These are phyloP conservation scores for Hemisphaericaspora nanyangensis DNA, from an alignment of 805 yeast species.

Conservation along the genomic window DNA sequence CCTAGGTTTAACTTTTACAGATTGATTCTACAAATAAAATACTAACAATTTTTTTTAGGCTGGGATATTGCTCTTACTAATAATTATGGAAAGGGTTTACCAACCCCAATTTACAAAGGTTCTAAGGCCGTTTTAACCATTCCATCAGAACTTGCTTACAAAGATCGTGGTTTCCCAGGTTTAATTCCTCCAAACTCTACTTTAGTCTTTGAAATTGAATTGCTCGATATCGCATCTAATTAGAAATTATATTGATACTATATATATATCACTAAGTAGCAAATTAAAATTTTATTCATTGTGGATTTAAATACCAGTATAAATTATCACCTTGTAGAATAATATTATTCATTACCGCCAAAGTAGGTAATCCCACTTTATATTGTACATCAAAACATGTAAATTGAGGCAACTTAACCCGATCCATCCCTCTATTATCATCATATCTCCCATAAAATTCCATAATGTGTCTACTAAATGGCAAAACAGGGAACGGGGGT, in stretches of 20 bases:
- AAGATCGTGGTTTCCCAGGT: constrained; percentile 94
- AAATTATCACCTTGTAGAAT: constrained; percentile 11
- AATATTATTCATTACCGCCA: constrained; percentile 20
- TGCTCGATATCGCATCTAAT: constrained; percentile 42
- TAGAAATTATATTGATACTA: too few species aligned
- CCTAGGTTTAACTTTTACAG: too few species aligned
- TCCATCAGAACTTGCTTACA: constrained; percentile 92
- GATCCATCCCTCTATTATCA: constrained; percentile 7
- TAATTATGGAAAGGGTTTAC: constrained; percentile 51
- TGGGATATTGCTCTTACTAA: constrained; percentile 10
- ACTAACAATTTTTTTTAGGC: constrained; percentile 23
- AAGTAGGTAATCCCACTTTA: constrained; percentile 54
- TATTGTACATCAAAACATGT: constrained; percentile 66
- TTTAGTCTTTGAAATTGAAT: constrained; percentile 79
- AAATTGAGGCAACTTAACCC: constrained; percentile 52
- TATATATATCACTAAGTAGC: neutral
- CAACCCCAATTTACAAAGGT: constrained; percentile 89
- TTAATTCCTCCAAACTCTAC: constrained; percentile 96
- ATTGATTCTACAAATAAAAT: neutral
- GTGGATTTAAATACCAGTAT: constrained; percentile 10
- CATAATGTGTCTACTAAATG: constrained; percentile 50
- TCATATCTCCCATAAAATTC: constrained; percentile 22
- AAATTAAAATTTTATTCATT: neutral
- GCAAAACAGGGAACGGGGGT: constrained; percentile 50
- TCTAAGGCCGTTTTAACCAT: constrained; percentile 90